These are phyloP conservation scores for Rhynchospora tenuis DNA, from an alignment of 176 grass and related monocot species.

Conservation along the genomic window DNA sequence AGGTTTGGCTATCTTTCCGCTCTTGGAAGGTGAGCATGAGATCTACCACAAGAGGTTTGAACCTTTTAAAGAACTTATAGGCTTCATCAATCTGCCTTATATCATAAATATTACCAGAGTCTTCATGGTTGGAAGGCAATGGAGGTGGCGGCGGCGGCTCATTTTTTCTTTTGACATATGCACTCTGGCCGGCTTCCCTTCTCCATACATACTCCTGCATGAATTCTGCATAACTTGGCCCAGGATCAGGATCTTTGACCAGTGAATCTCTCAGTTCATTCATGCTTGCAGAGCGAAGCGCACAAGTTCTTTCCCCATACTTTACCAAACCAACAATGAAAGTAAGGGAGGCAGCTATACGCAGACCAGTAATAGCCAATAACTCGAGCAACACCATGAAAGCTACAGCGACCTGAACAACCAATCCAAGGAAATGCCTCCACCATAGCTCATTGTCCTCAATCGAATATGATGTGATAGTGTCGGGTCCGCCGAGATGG, in stretches of 20 bases:
- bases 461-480: slow-evolving; percentile 32
- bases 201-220: slow-evolving; percentile 6
- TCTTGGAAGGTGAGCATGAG: slow-evolving; percentile 6
- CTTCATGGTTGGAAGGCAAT: not conserved
- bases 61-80: not conserved
- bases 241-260: not conserved
- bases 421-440: slow-evolving; percentile 29
- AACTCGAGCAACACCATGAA: slow-evolving; percentile 22
- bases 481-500: slow-evolving; percentile 44
- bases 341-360: slow-evolving; percentile 12
- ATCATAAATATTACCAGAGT: not conserved
- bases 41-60: slow-evolving; percentile 8
- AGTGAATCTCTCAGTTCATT: slow-evolving; percentile 13
- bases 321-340: slow-evolving; percentile 22
- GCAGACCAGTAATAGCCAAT: slow-evolving; percentile 1
- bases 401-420: slow-evolving; percentile 11
- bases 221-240: not conserved
- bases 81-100: not conserved
- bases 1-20: not conserved
- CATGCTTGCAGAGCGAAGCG: slow-evolving; percentile 25
- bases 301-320: slow-evolving; percentile 32
- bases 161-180: not conserved
- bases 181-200: not conserved
- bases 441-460: slow-evolving; percentile 36
- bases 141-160: not conserved